Conservation (phyloP, 768 basidiomycete genomes). For the Agrocybe chaxingu region DNA sequence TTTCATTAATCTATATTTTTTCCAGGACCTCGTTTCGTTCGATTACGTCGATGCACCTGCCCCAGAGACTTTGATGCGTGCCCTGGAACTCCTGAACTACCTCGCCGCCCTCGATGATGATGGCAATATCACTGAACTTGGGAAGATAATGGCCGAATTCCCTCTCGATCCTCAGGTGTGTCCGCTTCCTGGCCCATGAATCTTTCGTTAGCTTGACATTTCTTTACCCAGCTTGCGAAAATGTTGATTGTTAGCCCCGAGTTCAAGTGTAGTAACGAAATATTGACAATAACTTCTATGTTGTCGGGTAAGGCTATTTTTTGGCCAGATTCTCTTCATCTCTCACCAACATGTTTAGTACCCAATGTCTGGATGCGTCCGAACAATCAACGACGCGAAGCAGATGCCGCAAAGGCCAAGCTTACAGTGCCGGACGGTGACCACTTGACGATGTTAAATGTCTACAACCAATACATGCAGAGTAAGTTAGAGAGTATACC, state of each 20-base stretch:
- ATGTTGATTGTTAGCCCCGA: slow-evolving; percentile 93
- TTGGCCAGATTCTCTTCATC: not conserved
- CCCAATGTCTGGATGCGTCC: slow-evolving; percentile 96
- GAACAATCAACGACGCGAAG: slow-evolving; percentile 81
- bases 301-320: slow-evolving; percentile 64
- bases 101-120: slow-evolving; percentile 93
- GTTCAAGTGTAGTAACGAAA: slow-evolving; percentile 94
- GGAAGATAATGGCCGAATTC: slow-evolving; percentile 95
- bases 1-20: not conserved
- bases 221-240: slow-evolving; percentile 66
- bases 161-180: slow-evolving; percentile 94
- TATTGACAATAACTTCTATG: slow-evolving; percentile 95
- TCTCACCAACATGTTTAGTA: slow-evolving; percentile 38
- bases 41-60: slow-evolving; percentile 93
- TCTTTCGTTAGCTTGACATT: not conserved
- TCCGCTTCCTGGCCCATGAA: not conserved
- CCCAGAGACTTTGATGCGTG: slow-evolving; percentile 96
- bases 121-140: slow-evolving; percentile 83
- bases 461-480: slow-evolving; percentile 87
- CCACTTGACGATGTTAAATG: slow-evolving; percentile 91
- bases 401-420: slow-evolving; percentile 86
- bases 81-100: slow-evolving; percentile 90
- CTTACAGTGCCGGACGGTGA: slow-evolving; percentile 95
- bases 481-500: slow-evolving; percentile 44
- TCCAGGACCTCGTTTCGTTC: slow-evolving; percentile 78